Evolutionary conservation across 345 rosid genomes (phyloP), one percentile per base, ranked within the genome.

Genomic region (Salix dunnii): DNA sequence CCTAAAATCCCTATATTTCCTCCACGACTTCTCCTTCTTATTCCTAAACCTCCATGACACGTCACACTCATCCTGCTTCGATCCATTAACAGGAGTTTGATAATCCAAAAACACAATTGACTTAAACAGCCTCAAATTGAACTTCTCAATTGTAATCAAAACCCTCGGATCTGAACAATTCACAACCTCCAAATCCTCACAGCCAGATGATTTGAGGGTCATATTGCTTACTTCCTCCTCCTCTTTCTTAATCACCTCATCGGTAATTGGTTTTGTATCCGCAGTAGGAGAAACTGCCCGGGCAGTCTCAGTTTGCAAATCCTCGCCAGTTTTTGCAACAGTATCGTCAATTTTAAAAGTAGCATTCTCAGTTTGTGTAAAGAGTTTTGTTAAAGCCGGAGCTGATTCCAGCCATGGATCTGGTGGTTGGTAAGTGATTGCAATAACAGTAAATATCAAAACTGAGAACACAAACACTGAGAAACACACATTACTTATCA

Each of bases 341-440:
- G 98, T 90, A 28, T 83, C 81, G 79, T 96, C 99, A 73, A 74
- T 86, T 77, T 88, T 87, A 79, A 96, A 93, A 77, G 98, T 92
- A 70, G 96, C 96, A 73, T 93, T 92, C 73, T 91, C 90, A 58
- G 78, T 84, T 70, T 76, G 79, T 14, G 99, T 89, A 76, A 93
- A 87, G 81, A 96, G 89, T 66, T 86, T 90, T 23, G 96, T 88
- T 13, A 96, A 78, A 17, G 92, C 92, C 0, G 97, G 97, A 75
- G 98, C 96, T 8, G 98, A 91, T 73, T 96, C 91, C 40, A 96
- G 92, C 96, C 97, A 93, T 81, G 98, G 97, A 88, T 93, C 97
- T 74, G 94, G 97, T 5, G 99, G 99, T 78, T 93, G 96, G 82
- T 93, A 93, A 25, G 98, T 93, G 82, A 92, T 86, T 75, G 98